phyloP scores from a whole-genome alignment of 306 rosid genomes.

The Prunus kanzakura region DNA sequence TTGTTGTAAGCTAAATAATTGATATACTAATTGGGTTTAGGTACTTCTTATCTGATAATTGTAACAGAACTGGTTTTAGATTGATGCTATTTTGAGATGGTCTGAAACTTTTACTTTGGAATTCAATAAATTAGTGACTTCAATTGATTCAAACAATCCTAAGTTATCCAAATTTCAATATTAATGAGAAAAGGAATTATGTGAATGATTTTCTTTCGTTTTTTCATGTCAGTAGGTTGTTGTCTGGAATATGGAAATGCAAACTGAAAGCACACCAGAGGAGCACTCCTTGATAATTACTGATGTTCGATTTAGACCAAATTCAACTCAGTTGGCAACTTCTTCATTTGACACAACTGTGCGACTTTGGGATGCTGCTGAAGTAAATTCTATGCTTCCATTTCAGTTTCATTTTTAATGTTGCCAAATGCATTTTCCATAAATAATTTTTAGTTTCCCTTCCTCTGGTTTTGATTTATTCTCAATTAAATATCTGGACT shows the following conservation, averaged over 20 bases:
- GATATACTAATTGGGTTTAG: background rate
- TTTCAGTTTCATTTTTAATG: background rate
- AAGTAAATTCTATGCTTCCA: slow-evolving; percentile 42
- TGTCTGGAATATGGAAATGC: slow-evolving; percentile 89
- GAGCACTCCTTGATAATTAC: slow-evolving; percentile 68
- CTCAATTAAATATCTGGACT: background rate
- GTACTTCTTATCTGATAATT: background rate
- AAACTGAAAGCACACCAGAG: slow-evolving; percentile 70
- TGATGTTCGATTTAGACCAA: slow-evolving; percentile 90
- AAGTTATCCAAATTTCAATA: background rate
- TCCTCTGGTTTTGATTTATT: background rate
- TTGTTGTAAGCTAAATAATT: background rate
- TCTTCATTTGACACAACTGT: slow-evolving; percentile 88
- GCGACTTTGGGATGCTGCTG: slow-evolving; percentile 94
- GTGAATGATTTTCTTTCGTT: slow-evolving; percentile 28
- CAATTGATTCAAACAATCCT: background rate
- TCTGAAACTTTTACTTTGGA: background rate
- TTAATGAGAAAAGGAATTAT: slow-evolving; percentile 5
- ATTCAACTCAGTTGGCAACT: slow-evolving; percentile 90
- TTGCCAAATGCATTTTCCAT: background rate
- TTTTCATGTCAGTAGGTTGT: slow-evolving; percentile 59
- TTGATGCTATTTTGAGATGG: background rate
- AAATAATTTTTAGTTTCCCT: background rate
- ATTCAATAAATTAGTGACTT: background rate
- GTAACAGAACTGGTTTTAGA: background rate